These are phyloP conservation scores for Ascomycota sp. DNA, from an alignment of 2,329 filamentous ascomycete species.

Conservation along the genomic window DNA sequence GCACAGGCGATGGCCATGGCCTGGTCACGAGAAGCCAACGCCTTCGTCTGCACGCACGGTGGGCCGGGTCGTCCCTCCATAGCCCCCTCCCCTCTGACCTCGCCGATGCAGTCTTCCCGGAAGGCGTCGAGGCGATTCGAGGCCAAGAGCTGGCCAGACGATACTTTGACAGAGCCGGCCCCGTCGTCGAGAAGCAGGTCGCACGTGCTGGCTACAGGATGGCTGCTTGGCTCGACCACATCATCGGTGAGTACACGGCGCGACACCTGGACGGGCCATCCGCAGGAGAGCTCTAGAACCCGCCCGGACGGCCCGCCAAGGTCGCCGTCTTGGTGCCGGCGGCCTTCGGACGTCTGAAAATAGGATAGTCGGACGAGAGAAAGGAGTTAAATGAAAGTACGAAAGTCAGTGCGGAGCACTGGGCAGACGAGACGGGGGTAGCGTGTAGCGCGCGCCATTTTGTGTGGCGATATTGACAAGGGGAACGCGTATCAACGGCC, in stretches of 20 bases:
- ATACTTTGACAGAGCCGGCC: slow-evolving; percentile 44
- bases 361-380: too few relatives aligned
- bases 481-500: too few relatives aligned
- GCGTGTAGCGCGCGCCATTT: too few relatives aligned
- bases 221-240: slow-evolving; percentile 44
- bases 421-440: too few relatives aligned
- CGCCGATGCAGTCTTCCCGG: slow-evolving; percentile 30
- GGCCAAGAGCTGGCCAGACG: slow-evolving; percentile 39
- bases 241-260: slow-evolving; percentile 21
- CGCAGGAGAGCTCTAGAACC: slow-evolving; percentile 10
- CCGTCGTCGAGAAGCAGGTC: slow-evolving; percentile 43
- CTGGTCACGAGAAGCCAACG: slow-evolving; percentile 46
- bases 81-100: neutral
- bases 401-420: too few relatives aligned
- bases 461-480: too few relatives aligned
- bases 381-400: too few relatives aligned
- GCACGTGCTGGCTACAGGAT: slow-evolving; percentile 50
- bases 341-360: too few relatives aligned
- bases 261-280: slow-evolving; percentile 5
- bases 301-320: neutral
- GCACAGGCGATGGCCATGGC: slow-evolving; percentile 32
- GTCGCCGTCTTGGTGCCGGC: too few relatives aligned
- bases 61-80: slow-evolving; percentile 8
- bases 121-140: slow-evolving; percentile 35
- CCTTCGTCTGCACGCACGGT: slow-evolving; percentile 41